phyloP scores from a whole-genome alignment of 2,329 filamentous ascomycete genomes.

The Camptophora hylomeconis region DNA sequence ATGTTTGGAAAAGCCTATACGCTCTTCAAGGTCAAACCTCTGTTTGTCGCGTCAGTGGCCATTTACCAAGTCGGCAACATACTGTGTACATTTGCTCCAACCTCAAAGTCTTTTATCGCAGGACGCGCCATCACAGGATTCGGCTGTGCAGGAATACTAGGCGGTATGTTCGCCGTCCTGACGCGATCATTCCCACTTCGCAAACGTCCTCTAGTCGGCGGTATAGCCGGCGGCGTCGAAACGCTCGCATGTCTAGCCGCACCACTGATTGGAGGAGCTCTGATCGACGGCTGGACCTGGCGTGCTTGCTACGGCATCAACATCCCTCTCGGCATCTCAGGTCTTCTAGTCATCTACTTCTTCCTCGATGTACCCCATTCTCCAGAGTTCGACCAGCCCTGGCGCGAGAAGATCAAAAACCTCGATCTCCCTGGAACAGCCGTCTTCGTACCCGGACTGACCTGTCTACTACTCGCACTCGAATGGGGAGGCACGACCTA shows the following conservation, averaged over 20 bases:
- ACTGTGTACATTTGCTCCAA: conserved; percentile 29
- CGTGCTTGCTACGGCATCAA: conserved; percentile 27
- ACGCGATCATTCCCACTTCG: conserved; percentile 16
- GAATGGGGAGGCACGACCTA: conserved; percentile 31
- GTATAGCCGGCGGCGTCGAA: conserved; percentile 18
- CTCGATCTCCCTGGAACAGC: conserved; percentile 23
- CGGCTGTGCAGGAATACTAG: conserved; percentile 15
- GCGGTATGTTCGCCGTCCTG: conserved; percentile 11
- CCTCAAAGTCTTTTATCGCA: conserved; percentile 14
- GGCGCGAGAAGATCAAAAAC: conserved; percentile 17
- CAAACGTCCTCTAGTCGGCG: conserved; percentile 18
- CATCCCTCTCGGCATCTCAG: conserved; percentile 28
- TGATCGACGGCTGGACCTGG: conserved; percentile 24
- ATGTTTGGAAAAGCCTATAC: conserved; percentile 34
- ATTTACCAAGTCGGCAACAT: conserved; percentile 39
- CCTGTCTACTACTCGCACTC: conserved; percentile 34
- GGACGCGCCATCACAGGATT: conserved; percentile 22
- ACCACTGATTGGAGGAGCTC: conserved; percentile 24
- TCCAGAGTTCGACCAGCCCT: neutral
- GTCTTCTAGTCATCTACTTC: neutral
- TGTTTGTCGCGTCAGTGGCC: conserved; percentile 30
- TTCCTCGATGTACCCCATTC: neutral
- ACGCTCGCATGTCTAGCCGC: conserved; percentile 18
- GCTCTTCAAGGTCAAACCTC: conserved; percentile 33
- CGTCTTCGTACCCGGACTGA: conserved; percentile 21